phyloP scores from a whole-genome alignment of 345 rosid genomes.

The Eucalyptus dawsonii region DNA sequence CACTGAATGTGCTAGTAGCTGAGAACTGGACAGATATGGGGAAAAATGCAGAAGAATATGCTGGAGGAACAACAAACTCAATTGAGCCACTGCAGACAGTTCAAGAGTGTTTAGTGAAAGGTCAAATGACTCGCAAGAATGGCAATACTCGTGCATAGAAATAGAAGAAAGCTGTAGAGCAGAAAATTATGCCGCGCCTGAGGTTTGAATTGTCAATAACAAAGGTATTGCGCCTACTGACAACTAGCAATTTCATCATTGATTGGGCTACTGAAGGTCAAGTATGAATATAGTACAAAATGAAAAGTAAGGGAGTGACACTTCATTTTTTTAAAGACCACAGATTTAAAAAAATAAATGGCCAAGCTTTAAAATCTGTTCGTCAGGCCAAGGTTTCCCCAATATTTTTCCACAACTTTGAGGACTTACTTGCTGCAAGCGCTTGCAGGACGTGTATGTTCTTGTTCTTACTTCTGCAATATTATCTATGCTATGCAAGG shows the following conservation, averaged over 20 bases:
- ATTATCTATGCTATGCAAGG: neutral
- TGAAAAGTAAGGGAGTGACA: neutral
- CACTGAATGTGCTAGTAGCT: conserved; percentile 80
- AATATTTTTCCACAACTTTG: neutral
- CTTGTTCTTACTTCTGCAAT: neutral
- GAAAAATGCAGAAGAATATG: conserved; percentile 81
- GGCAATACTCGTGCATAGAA: neutral
- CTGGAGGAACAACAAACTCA: conserved; percentile 98
- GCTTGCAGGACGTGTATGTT: no score
- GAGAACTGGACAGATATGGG: conserved; percentile 87
- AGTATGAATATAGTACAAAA: neutral
- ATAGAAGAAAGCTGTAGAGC: neutral
- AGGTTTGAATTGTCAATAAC: conserved; percentile 74
- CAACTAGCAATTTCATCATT: neutral
- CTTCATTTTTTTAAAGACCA: neutral
- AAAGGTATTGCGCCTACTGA: neutral
- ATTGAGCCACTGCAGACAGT: conserved; percentile 68
- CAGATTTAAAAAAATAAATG: neutral
- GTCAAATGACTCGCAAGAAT: neutral
- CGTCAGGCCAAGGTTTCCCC: neutral
- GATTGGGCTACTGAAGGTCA: neutral
- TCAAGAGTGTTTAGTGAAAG: neutral
- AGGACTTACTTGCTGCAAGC: no score
- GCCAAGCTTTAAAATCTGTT: neutral
- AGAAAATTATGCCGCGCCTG: conserved; percentile 25